Conservation (phyloP, 2,329 filamentous ascomycete species). For the Exophiala dermatitidis region DNA sequence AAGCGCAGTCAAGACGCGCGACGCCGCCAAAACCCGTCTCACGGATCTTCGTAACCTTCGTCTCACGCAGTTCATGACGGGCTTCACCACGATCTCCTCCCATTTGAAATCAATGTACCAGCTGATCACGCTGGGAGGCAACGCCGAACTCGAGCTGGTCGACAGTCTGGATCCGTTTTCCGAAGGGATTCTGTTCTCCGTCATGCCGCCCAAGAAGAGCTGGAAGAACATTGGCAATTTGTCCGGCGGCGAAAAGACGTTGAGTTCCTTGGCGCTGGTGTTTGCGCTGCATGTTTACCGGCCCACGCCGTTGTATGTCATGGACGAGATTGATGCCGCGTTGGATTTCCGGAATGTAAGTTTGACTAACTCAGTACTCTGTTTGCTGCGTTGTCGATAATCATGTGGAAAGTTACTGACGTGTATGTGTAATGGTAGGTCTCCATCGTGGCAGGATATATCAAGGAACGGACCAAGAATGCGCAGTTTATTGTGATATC, state of each 20-base stretch:
- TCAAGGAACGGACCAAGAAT: constrained; percentile 98
- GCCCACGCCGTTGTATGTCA: constrained; percentile 94
- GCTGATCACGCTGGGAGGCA: constrained; percentile 99
- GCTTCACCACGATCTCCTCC: constrained; percentile 87
- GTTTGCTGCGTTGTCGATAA: not conserved
- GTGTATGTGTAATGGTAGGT: constrained; percentile 50
- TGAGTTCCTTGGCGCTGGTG: constrained; percentile 88
- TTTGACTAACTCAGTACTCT: constrained; percentile 27
- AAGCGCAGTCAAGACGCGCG: constrained; percentile 67
- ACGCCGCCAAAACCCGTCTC: constrained; percentile 82
- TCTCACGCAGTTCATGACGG: constrained; percentile 96
- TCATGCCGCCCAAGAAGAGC: constrained; percentile 99
- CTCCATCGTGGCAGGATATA: constrained; percentile 96
- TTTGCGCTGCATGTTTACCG: constrained; percentile 98
- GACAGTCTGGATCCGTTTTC: constrained; percentile 94
- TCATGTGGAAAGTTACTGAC: constrained; percentile 3
- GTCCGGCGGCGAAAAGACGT: constrained; percentile 92
- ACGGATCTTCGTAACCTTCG: constrained; percentile 86
- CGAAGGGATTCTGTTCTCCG: constrained; percentile 91
- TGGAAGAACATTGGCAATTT: constrained; percentile 99
- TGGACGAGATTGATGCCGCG: constrained; percentile 99
- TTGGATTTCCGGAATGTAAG: constrained; percentile 95
- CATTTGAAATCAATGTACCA: constrained; percentile 99
- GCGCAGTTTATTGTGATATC: constrained; percentile 99
- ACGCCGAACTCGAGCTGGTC: constrained; percentile 93